Evolutionary conservation across 345 rosid genomes (phyloP).

Genomic region (Tarenaya hassleriana): DNA sequence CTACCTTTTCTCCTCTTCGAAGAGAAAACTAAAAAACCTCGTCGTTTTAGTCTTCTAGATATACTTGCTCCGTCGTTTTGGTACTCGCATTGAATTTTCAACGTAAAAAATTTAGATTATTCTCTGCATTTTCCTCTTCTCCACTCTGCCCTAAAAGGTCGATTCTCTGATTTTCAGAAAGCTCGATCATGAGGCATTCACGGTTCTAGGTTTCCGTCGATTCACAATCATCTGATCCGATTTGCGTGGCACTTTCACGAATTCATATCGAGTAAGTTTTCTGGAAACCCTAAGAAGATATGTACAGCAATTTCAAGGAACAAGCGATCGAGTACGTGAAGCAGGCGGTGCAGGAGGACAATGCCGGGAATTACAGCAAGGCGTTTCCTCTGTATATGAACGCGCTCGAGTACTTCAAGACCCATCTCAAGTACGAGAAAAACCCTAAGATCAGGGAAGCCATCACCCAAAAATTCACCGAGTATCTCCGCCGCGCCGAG

Average conservation of each 20-base stretch:
- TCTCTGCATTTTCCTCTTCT: constrained; percentile 13
- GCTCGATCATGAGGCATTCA: neutral
- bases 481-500: constrained; percentile 92
- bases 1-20: too few relatives aligned
- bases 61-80: constrained; percentile 16
- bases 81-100: constrained; percentile 11
- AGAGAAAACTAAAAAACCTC: constrained; percentile 7
- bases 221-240: constrained; percentile 6
- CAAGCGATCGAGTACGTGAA: constrained; percentile 92
- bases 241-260: neutral
- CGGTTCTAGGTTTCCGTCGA: neutral
- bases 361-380: constrained; percentile 82
- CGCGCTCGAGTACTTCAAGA: constrained; percentile 91
- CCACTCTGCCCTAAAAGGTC: neutral
- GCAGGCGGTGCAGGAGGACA: constrained; percentile 85
- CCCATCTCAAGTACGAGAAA: constrained; percentile 94
- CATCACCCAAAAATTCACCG: constrained; percentile 72
- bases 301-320: constrained; percentile 97
- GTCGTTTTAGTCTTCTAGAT: neutral
- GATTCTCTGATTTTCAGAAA: constrained; percentile 3
- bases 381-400: constrained; percentile 89
- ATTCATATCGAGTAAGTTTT: constrained; percentile 1
- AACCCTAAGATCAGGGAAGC: constrained; percentile 84
- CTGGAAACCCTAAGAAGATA: constrained; percentile 30
- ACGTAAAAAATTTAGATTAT: constrained; percentile 21